A percentile compares a stretch with the other conserved stretches of the same genome.
Evolutionary conservation across 2,329 filamentous ascomycete genomes (phyloP).

Genomic region (Blastomyces percursus): DNA sequence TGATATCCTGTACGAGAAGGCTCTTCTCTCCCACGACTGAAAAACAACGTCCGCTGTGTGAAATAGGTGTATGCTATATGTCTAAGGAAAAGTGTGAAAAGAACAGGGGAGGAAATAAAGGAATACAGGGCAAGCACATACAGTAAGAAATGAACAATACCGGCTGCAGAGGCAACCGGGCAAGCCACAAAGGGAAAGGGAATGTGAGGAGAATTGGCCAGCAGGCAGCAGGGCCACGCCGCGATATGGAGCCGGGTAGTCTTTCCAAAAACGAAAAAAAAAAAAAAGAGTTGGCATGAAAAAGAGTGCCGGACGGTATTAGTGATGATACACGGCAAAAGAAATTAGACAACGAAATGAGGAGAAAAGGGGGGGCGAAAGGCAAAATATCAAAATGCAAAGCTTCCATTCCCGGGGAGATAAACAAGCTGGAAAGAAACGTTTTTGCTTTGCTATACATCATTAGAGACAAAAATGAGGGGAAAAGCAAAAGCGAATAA

Average conservation of each 20-base stretch:
- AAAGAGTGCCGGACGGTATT: neutral
- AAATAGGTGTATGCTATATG: slow-evolving; percentile 21
- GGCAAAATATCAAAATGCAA: slow-evolving; percentile 12
- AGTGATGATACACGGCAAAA: neutral
- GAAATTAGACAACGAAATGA: neutral
- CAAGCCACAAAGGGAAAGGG: neutral
- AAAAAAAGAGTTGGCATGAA: neutral
- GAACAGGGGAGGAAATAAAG: neutral
- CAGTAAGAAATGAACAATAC: neutral
- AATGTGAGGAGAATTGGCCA: neutral
- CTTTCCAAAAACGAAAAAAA: neutral
- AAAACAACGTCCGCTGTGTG: neutral
- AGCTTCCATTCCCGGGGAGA: slow-evolving; percentile 3
- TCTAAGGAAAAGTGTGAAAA: neutral
- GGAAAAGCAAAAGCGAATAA: neutral
- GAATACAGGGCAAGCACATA: neutral
- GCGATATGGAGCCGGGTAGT: neutral
- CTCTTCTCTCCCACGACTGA: neutral
- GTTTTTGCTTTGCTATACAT: slow-evolving; percentile 12
- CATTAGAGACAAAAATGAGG: slow-evolving; percentile 4
- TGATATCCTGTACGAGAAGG: slow-evolving; percentile 12
- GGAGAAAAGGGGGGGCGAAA: neutral
- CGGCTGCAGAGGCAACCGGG: neutral
- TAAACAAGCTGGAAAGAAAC: slow-evolving; percentile 21
- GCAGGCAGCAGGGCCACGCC: neutral